Conservation (phyloP, 2,329 filamentous ascomycete genomes). For the Pseudogymnoascus sp. region DNA sequence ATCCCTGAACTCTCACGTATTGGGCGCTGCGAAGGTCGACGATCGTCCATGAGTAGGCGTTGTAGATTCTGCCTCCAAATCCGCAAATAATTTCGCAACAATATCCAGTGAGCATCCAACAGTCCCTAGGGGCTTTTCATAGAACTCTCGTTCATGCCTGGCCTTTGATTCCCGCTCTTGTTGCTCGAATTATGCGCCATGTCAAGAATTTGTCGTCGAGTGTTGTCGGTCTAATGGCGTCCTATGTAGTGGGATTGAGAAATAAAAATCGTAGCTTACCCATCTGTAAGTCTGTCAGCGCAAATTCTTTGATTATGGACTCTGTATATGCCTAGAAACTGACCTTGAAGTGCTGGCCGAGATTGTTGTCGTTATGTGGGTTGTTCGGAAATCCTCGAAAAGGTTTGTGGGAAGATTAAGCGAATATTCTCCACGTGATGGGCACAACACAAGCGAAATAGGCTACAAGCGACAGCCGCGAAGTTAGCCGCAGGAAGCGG, state of each 20-base stretch:
- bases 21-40: not conserved
- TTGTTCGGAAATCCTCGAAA: constrained; percentile 8
- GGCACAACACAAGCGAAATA: constrained; percentile 2
- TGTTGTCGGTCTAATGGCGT: not conserved
- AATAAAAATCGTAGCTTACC: constrained; percentile 44
- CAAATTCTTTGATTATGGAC: constrained; percentile 17
- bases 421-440: constrained; percentile 6
- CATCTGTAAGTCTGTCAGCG: constrained; percentile 44
- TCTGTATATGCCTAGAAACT: constrained; percentile 23
- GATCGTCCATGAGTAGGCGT: not conserved
- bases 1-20: not conserved
- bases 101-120: not conserved
- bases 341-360: constrained; percentile 41
- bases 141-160: not conserved
- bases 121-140: not conserved
- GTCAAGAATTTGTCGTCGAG: constrained; percentile 1
- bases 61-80: not conserved
- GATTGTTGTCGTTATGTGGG: constrained; percentile 39
- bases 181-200: not conserved
- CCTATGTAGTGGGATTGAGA: constrained; percentile 7
- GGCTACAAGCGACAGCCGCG: constrained; percentile 2
- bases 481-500: not conserved
- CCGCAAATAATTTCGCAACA: not conserved
- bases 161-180: not conserved
- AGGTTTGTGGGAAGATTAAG: constrained; percentile 8